Evolutionary conservation across 352 stramenopile species (phyloP).

Genomic region (Pythium pyrilobum): DNA sequence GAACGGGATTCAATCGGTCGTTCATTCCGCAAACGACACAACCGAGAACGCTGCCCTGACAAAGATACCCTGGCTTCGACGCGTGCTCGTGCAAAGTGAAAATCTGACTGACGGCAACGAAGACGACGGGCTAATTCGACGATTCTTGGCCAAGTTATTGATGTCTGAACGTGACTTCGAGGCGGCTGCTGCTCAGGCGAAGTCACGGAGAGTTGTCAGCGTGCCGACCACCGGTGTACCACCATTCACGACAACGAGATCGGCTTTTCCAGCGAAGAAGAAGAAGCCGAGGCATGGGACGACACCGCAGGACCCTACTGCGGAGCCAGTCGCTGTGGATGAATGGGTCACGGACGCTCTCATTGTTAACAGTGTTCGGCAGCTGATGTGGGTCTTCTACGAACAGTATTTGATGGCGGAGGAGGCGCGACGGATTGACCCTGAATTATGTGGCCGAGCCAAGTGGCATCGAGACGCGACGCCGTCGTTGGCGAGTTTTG

Average conservation of each 20-base stretch:
- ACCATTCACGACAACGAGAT: not conserved
- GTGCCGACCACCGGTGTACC: constrained; percentile 26
- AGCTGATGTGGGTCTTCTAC: constrained; percentile 52
- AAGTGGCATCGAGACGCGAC: constrained; percentile 4
- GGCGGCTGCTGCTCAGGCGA: constrained; percentile 24
- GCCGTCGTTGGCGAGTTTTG: constrained; percentile 20
- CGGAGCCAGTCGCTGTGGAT: not conserved
- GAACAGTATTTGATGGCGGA: constrained; percentile 50
- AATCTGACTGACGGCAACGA: not conserved
- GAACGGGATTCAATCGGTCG: too few relatives aligned
- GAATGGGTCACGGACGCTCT: constrained; percentile 7
- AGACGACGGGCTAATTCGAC: constrained; percentile 12
- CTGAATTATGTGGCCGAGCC: not conserved
- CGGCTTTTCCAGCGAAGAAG: not conserved
- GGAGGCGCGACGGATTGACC: constrained; percentile 25
- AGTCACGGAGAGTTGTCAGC: constrained; percentile 29
- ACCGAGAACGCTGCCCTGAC: too few relatives aligned
- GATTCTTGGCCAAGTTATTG: constrained; percentile 33
- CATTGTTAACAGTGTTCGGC: constrained; percentile 10
- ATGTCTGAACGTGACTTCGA: constrained; percentile 31
- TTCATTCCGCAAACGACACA: too few relatives aligned
- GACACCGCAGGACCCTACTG: not conserved
- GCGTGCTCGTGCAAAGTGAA: not conserved
- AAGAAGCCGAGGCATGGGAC: constrained; percentile 1
- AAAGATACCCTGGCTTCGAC: not conserved